These are phyloP conservation scores for Diversispora epigaea DNA, from an alignment of 192 early-diverging fungal species.

Conservation along the genomic window DNA sequence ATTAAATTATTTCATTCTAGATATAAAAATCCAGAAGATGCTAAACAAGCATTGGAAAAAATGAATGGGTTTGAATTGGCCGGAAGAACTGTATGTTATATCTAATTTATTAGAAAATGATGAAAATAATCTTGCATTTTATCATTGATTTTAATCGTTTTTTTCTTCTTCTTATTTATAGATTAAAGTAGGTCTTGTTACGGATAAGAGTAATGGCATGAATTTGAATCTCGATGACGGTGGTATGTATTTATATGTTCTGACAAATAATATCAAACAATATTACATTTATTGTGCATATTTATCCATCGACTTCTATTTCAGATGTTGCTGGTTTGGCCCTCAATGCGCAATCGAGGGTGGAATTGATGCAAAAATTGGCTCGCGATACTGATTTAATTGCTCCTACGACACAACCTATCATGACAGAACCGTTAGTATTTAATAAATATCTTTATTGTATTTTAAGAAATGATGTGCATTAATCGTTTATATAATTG, in stretches of 20 bases:
- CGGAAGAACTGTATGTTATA: slow-evolving; percentile 60
- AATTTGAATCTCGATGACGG: slow-evolving; percentile 50
- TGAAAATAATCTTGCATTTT: too few species aligned
- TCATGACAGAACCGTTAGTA: slow-evolving; percentile 32
- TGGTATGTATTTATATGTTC: slow-evolving; percentile 37
- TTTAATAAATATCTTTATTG: not conserved
- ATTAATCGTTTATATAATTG: too few species aligned
- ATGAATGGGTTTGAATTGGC: slow-evolving; percentile 84
- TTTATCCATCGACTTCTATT: not conserved
- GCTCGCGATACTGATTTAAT: slow-evolving; percentile 54
- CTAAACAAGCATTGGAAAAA: slow-evolving; percentile 74
- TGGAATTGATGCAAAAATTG: slow-evolving; percentile 81
- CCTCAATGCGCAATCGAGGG: slow-evolving; percentile 67
- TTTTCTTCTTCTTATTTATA: slow-evolving; percentile 32
- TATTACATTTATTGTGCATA: not conserved
- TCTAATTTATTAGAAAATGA: too few species aligned
- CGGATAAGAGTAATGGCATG: slow-evolving; percentile 58
- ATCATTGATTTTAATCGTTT: too few species aligned
- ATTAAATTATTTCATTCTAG: slow-evolving; percentile 37
- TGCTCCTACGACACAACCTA: slow-evolving; percentile 36
- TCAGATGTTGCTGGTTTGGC: slow-evolving; percentile 61
- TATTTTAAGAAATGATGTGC: not conserved
- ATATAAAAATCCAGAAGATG: slow-evolving; percentile 66
- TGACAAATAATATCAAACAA: not conserved
- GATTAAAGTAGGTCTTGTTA: slow-evolving; percentile 76